Base-by-base conservation (phyloP, 768 basidiomycete genomes). In the Amanita exitialis region DNA sequence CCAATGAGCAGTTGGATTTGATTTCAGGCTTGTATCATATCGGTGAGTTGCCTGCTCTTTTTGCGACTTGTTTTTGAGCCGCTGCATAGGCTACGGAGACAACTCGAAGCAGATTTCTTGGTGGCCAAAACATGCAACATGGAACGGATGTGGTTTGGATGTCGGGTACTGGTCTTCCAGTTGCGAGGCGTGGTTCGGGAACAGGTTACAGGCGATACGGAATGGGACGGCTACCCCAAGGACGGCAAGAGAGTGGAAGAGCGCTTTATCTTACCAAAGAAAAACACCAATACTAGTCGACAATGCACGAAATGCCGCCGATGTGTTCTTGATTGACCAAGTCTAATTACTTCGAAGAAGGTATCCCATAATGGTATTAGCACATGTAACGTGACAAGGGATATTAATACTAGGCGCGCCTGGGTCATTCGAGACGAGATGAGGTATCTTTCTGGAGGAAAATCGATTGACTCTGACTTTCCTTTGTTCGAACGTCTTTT, bases 401-500 rank as follows among this genome's bases (percentile, higher is more conserved):
- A 18, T 42, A 49, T 49, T 21, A 34, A 28, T 42, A 37, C 16
- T 42, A 21, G 27, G 25, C 23, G 27, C 3, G 49, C 28, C 13
- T 21, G 49, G 21, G 32, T 41, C 39, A 51, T 15, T 13, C 50
- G n/a, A 51, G 42, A 44, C 20, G 42, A 12, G 42, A n/a, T n/a
- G 50, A 18, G 15, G 50, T 27, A 51, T 51, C 50, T 18, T 37
- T 42, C 20, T 34, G 28, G 20, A 16, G n/a, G 42, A 51, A 51
- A 9, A 51, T 37, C 13, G 50, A 51, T 44, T 34, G 42, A 27
- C 25, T 27, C 23, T 37, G 42, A 25, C 28, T 35, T 3, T 44
- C 50, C 21, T 51, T 43, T 35, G 20, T 27, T 41, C 93, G 83
- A 21, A 92, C 89, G 64, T 96, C 93, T 65, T 87, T 91, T 56